Evolutionary conservation across 1,139 yeast genomes (phyloP), one percentile per base, ranked within the genome.

Genomic region (Blastobotrys raffinosifermentans): DNA sequence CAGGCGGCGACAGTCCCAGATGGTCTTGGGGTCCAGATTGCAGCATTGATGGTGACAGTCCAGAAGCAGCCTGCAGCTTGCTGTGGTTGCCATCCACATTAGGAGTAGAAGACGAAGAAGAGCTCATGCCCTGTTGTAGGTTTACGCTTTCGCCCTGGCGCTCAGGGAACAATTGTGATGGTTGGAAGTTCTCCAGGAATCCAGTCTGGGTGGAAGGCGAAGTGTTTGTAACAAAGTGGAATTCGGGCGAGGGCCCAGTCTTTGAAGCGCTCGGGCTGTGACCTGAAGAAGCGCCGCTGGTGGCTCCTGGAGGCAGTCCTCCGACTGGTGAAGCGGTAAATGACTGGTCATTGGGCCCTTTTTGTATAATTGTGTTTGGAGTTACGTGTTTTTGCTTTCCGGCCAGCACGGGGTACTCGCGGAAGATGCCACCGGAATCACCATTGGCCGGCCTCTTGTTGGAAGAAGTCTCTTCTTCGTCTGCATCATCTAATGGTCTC

Each of bases 131-230:
- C 17, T 26, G 22, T 14, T 17, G 10, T 27, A 31, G 26, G 26
- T 31, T 16, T 2, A 37, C 19, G 9, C 20, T 16, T 11, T 36
- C 42, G 7, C 10, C 14, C 18, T 32, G 35, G 14, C 34, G 31
- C 25, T 62, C 66, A 1, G 67, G 67, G 41, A 63, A 63, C 26
- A 63, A 48, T 38, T 59, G 64, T 23, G 60, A 54, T 4, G 67
- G 67, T 44, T 60, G 63, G 50, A 63, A 63, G 23, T 57, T 53
- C 29, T 58, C 61, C 29, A 47, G 50, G 38, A 58, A 56, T 19
- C 38, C 37, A 9, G 38, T 41, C 4, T 38, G 35, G 5, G 45
- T 45, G 13, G 50, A 43, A 7, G 62, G 61, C 5, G 61, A 54
- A 3, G 61, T 49, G 31, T 57, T 58, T 15, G 66, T 60, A 20